These are phyloP conservation scores for Bjerkandera adusta DNA, from an alignment of 1,284 basidiomycete genomes.

Conservation along the genomic window DNA sequence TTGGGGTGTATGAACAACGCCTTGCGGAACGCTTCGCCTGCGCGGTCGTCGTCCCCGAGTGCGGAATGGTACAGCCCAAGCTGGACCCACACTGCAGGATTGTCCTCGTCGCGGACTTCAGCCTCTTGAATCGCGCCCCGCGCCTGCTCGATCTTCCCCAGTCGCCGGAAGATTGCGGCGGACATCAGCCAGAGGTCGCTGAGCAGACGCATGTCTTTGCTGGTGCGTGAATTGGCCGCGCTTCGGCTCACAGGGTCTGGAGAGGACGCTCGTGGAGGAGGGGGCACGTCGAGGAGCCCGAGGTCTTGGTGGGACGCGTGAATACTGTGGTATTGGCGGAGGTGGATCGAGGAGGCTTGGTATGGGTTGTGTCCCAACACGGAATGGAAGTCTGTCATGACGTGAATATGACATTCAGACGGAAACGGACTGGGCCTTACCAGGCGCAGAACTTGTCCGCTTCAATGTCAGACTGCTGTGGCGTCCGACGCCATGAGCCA, in stretches of 20 bases:
- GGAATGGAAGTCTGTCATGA: slow-evolving; percentile 58
- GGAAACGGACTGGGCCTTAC: slow-evolving; percentile 33
- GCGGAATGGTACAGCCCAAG: slow-evolving; percentile 76
- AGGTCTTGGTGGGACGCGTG: slow-evolving; percentile 34
- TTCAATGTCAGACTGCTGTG: slow-evolving; percentile 47
- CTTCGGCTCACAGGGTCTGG: slow-evolving; percentile 38
- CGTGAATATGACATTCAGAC: slow-evolving; percentile 4
- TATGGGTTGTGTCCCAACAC: slow-evolving; percentile 60
- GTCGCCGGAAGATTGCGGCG: slow-evolving; percentile 89
- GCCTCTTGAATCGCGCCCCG: slow-evolving; percentile 94
- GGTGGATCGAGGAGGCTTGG: slow-evolving; percentile 87
- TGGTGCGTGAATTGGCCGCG: slow-evolving; percentile 40
- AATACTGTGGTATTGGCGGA: slow-evolving; percentile 60
- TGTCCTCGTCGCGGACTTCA: slow-evolving; percentile 83
- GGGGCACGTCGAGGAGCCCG: slow-evolving; percentile 31
- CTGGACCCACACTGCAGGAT: slow-evolving; percentile 94
- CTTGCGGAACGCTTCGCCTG: slow-evolving; percentile 78
- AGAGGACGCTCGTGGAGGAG: slow-evolving; percentile 38
- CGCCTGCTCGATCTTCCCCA: slow-evolving; percentile 88
- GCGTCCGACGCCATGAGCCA: slow-evolving; percentile 64
- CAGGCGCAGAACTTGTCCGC: slow-evolving; percentile 62
- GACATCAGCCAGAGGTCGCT: slow-evolving; percentile 92
- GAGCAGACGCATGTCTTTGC: slow-evolving; percentile 71
- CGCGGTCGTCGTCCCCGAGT: slow-evolving; percentile 54
- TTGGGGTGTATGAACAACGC: slow-evolving; percentile 78